A percentile compares a stretch with the other conserved stretches of the same genome.
Evolutionary conservation across 1,284 basidiomycete species (phyloP).

Genomic region (Anthracocystis setariae): DNA sequence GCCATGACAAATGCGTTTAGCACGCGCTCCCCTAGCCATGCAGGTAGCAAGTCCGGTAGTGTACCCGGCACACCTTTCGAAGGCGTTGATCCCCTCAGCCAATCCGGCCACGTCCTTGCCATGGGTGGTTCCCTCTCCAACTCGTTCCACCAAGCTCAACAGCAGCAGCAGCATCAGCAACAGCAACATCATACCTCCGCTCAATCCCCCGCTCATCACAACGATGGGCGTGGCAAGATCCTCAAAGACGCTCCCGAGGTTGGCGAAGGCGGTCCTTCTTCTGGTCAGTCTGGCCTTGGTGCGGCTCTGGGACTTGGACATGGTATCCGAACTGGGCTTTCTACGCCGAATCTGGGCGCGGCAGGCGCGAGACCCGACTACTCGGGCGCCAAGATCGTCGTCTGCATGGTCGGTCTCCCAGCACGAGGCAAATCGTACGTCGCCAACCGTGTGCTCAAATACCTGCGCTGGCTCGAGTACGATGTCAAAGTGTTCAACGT

Average conservation of each 20-base stretch:
- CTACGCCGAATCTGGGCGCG: constrained; percentile 56
- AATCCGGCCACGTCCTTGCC: constrained; percentile 13
- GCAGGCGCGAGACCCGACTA: constrained; percentile 95
- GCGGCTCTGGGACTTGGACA: constrained; percentile 45
- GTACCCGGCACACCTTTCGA: constrained; percentile 45
- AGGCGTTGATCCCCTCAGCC: constrained; percentile 9
- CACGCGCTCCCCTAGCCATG: constrained; percentile 36
- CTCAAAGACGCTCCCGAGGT: constrained; percentile 47
- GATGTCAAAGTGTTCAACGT: constrained; percentile 99
- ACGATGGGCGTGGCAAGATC: constrained; percentile 34
- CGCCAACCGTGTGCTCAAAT: constrained; percentile 67
- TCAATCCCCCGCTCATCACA: constrained; percentile 12
- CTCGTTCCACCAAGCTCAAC: constrained; percentile 38
- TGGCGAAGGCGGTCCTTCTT: constrained; percentile 44
- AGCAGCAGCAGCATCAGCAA: constrained; percentile 23
- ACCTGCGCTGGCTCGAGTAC: constrained; percentile 87
- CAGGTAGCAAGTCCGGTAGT: constrained; percentile 41
- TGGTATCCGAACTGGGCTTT: constrained; percentile 38
- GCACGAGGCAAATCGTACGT: constrained; percentile 67
- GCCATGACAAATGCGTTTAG: constrained; percentile 41
- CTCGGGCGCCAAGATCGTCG: constrained; percentile 96
- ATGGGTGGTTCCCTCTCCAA: constrained; percentile 44
- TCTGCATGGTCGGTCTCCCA: constrained; percentile 82
- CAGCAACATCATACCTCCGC: constrained; percentile 11
- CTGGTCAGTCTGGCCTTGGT: constrained; percentile 35